Percentiles rank a stretch among this genome's conserved stretches.
Evolutionary conservation across 2,329 filamentous ascomycete species (phyloP).

Genomic region (Claviceps maximensis): DNA sequence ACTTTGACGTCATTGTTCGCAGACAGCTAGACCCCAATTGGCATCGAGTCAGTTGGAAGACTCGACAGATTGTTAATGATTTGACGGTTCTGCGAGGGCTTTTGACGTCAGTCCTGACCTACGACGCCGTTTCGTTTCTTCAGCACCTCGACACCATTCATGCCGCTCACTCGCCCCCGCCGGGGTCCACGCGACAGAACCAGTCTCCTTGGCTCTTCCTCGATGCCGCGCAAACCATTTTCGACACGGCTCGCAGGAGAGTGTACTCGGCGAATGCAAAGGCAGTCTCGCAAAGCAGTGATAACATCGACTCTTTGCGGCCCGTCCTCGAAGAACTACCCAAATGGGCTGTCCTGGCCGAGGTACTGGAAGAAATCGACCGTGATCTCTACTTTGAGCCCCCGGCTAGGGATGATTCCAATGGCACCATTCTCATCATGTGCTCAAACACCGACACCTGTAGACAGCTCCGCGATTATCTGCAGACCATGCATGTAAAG

Average conservation of each 20-base stretch:
- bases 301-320: constrained; percentile 47
- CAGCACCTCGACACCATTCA: constrained; percentile 91
- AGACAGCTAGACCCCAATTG: constrained; percentile 91
- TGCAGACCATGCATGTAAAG: constrained; percentile 77
- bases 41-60: constrained; percentile 93
- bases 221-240: constrained; percentile 88
- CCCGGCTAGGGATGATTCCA: constrained; percentile 63
- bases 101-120: constrained; percentile 67
- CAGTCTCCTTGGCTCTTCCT: constrained; percentile 95
- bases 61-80: constrained; percentile 86
- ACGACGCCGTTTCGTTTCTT: constrained; percentile 83
- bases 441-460: constrained; percentile 79
- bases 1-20: constrained; percentile 79
- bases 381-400: constrained; percentile 79
- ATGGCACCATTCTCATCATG: constrained; percentile 91
- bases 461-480: constrained; percentile 76
- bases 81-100: constrained; percentile 71
- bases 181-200: constrained; percentile 74
- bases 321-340: constrained; percentile 88
- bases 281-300: constrained; percentile 28
- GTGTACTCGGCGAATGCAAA: constrained; percentile 65
- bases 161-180: constrained; percentile 76
- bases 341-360: constrained; percentile 83
- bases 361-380: constrained; percentile 88
- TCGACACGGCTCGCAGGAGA: constrained; percentile 74